These are phyloP conservation scores for Phylloporus sp. DNA, from an alignment of 768 basidiomycete genomes.

Conservation along the genomic window DNA sequence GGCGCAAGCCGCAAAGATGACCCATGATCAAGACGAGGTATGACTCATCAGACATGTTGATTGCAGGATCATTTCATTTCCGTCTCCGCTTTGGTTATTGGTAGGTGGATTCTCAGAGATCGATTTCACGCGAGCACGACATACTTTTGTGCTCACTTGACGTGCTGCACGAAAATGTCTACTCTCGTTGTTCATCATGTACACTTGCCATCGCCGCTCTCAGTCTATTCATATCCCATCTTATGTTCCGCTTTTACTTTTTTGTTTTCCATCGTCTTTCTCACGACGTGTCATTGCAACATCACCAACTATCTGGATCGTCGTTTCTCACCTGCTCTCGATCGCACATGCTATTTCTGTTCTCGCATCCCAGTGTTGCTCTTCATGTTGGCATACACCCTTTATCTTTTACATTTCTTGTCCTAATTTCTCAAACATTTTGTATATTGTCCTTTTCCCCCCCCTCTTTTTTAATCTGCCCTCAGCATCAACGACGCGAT, in stretches of 20 bases:
- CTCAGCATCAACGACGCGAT: too few species aligned
- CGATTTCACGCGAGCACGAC: background rate
- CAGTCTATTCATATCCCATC: background rate
- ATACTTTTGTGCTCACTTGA: background rate
- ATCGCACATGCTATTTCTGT: background rate
- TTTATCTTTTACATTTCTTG: too few species aligned
- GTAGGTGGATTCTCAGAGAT: background rate
- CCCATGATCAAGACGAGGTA: constrained; percentile 1
- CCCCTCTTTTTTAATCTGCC: background rate
- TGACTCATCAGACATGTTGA: background rate
- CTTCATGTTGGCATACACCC: background rate
- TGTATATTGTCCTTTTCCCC: background rate
- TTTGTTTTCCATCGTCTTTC: background rate
- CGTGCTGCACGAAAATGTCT: background rate
- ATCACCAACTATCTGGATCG: background rate
- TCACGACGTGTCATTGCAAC: background rate
- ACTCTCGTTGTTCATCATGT: background rate
- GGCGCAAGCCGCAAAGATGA: constrained; percentile 8
- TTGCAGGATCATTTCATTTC: background rate
- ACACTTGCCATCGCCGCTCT: background rate
- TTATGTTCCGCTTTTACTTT: background rate
- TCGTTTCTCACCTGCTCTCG: background rate
- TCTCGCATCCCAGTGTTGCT: constrained; percentile 1
- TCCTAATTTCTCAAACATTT: too few species aligned
- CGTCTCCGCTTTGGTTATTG: background rate